Conservation (phyloP, 2,329 filamentous ascomycete species). For the Nemania sp. region DNA sequence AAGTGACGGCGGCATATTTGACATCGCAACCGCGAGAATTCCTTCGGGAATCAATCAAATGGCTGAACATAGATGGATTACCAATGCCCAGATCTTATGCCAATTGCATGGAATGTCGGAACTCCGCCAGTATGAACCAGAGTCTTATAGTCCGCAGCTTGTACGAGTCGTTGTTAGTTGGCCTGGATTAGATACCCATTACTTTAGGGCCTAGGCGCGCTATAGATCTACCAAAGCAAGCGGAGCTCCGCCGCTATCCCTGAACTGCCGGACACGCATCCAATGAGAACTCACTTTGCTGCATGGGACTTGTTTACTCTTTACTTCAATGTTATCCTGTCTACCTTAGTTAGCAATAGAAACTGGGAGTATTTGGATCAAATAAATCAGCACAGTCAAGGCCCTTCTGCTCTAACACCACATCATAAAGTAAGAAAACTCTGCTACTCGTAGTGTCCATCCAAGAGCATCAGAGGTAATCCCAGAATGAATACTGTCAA, state of each 20-base stretch:
- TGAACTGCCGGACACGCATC: background rate
- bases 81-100: background rate
- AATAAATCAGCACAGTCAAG: too few species aligned
- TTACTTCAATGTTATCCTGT: background rate
- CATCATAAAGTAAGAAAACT: too few species aligned
- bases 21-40: too few species aligned
- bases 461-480: background rate
- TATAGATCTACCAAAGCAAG: too few species aligned
- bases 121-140: slow-evolving; percentile 1
- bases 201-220: background rate
- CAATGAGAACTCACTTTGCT: background rate
- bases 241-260: slow-evolving; percentile 24
- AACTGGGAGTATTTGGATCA: too few species aligned
- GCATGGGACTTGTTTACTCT: background rate
- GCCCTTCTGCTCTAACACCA: too few species aligned
- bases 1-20: slow-evolving; percentile 20
- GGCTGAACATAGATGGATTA: background rate
- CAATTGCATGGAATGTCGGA: background rate
- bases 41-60: too few species aligned
- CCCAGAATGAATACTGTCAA: background rate
- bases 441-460: background rate
- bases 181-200: too few species aligned
- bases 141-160: too few species aligned
- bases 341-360: too few species aligned
- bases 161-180: too few species aligned